Conservation (phyloP, 176 grass and related monocot species). For the Carex kokanica region DNA sequence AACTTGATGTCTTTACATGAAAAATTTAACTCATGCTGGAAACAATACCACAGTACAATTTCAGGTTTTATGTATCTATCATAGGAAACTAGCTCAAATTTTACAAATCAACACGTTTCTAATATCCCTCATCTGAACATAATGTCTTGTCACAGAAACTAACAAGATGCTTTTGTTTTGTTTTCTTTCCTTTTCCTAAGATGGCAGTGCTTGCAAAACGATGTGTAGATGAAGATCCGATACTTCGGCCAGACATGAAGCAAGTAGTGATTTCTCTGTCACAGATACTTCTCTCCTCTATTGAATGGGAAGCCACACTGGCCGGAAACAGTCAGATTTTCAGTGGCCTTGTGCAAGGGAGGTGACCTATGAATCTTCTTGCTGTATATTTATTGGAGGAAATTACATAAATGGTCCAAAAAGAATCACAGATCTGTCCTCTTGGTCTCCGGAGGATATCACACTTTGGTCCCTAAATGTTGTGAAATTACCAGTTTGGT, state of each 20-base stretch:
- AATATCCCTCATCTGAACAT: too few species aligned
- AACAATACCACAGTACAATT: neutral
- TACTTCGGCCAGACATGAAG: slow-evolving; percentile 94
- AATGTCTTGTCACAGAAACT: neutral
- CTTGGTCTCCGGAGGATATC: neutral
- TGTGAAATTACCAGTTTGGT: neutral
- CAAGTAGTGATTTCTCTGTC: slow-evolving; percentile 93
- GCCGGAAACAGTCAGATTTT: slow-evolving; percentile 96
- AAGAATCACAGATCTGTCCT: neutral
- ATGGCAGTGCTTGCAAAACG: slow-evolving; percentile 82
- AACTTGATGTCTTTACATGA: neutral
- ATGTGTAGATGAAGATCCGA: slow-evolving; percentile 90
- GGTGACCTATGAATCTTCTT: slow-evolving; percentile 37
- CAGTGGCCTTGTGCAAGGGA: slow-evolving; percentile 92
- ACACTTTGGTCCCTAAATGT: neutral
- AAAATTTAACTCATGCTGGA: neutral
- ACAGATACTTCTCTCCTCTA: slow-evolving; percentile 86
- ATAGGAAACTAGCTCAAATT: neutral
- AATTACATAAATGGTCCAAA: neutral
- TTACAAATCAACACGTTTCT: neutral
- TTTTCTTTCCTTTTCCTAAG: slow-evolving; percentile 31
- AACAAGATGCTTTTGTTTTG: slow-evolving; percentile 1
- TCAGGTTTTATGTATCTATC: too few species aligned
- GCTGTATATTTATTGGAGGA: neutral
- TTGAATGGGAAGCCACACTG: slow-evolving; percentile 84